Evolutionary conservation across 352 stramenopile species (phyloP).

Genomic region (Phytophthora europaea): DNA sequence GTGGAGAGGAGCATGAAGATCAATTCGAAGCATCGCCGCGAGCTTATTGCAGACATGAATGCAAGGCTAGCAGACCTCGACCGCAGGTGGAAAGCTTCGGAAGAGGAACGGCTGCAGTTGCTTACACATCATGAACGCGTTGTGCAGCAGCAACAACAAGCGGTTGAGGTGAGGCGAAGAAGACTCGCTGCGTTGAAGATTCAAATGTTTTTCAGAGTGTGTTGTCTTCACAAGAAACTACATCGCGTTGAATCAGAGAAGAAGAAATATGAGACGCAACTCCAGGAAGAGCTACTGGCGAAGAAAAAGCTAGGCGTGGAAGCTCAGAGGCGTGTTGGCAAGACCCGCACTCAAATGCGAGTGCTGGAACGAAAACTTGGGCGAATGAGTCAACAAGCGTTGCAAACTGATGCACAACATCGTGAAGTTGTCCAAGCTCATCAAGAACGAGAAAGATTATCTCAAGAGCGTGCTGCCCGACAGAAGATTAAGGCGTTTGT

Average conservation of each 20-base stretch:
- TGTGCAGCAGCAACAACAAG: slow-evolving; percentile 41
- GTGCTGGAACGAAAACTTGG: slow-evolving; percentile 48
- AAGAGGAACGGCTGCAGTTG: slow-evolving; percentile 39
- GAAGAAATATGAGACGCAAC: slow-evolving; percentile 18
- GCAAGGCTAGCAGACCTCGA: slow-evolving; percentile 49
- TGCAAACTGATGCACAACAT: slow-evolving; percentile 19
- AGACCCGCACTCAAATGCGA: slow-evolving; percentile 43
- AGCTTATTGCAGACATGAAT: slow-evolving; percentile 49
- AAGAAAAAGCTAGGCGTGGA: slow-evolving; percentile 35
- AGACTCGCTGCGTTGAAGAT: slow-evolving; percentile 49
- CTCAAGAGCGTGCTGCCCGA: slow-evolving; percentile 31
- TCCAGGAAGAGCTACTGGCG: slow-evolving; percentile 19
- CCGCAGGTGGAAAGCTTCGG: slow-evolving; percentile 45
- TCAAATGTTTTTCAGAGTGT: slow-evolving; percentile 46
- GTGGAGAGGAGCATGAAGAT: slow-evolving; percentile 48
- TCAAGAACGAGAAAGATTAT: slow-evolving; percentile 17
- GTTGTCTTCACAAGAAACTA: slow-evolving; percentile 43
- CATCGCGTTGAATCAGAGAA: slow-evolving; percentile 28
- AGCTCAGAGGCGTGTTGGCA: slow-evolving; percentile 23
- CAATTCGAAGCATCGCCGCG: slow-evolving; percentile 43
- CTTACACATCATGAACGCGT: slow-evolving; percentile 41
- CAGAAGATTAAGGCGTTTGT: slow-evolving; percentile 56
- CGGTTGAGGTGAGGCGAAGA: slow-evolving; percentile 33
- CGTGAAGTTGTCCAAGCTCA: slow-evolving; percentile 25
- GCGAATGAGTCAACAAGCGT: slow-evolving; percentile 23